Evolutionary conservation across 2,329 filamentous ascomycete species (phyloP).

Genomic region (Fusarium tupiense): DNA sequence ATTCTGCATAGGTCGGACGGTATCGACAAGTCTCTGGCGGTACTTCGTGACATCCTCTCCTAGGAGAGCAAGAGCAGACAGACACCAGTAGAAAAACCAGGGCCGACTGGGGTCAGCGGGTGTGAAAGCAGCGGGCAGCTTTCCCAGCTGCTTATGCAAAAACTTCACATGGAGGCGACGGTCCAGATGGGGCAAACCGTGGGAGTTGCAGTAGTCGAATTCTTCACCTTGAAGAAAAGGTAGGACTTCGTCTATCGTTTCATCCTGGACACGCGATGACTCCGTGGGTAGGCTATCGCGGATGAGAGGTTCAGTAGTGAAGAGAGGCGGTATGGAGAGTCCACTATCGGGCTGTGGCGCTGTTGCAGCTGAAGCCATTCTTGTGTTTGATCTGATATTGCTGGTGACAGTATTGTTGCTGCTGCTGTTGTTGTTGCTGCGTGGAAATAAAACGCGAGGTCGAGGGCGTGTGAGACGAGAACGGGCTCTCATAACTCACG

Average conservation of each 20-base stretch:
- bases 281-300: conserved; percentile 72
- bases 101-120: conserved; percentile 86
- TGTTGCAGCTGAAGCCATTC: conserved; percentile 25
- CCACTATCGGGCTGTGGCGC: conserved; percentile 15
- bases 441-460: conserved; percentile 48
- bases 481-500: conserved; percentile 47
- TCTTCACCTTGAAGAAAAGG: conserved; percentile 70
- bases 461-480: conserved; percentile 43
- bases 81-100: conserved; percentile 94
- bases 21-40: conserved; percentile 75
- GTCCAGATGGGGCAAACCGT: conserved; percentile 80
- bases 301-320: conserved; percentile 68
- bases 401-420: conserved; percentile 6
- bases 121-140: conserved; percentile 76
- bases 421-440: conserved; percentile 26
- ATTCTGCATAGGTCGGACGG: conserved; percentile 85
- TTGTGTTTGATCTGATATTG: conserved; percentile 18
- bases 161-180: conserved; percentile 70
- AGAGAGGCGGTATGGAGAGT: conserved; percentile 62
- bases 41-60: conserved; percentile 78
- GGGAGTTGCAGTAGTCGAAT: conserved; percentile 68
- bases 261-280: conserved; percentile 74
- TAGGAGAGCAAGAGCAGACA: conserved; percentile 78
- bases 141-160: conserved; percentile 65
- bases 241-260: conserved; percentile 74